Evolutionary conservation across 1,139 yeast species (phyloP), one percentile per base, ranked within the genome.

Genomic region (Pichia sp.): DNA sequence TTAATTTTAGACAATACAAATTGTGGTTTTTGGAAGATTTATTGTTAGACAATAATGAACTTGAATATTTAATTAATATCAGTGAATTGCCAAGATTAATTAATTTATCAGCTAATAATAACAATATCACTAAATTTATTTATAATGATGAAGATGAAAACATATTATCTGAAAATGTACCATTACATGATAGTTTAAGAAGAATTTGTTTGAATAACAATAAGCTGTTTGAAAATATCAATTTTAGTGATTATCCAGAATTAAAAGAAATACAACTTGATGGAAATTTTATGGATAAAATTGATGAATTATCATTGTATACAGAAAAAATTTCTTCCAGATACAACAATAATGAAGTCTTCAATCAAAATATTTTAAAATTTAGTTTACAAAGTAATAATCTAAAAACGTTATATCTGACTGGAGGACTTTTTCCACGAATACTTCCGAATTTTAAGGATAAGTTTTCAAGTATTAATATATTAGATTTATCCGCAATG

Each of bases 251-350:
- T 9, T 70, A 65, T 47, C 74, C 74, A 1, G 60, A 53, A 30
- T 62, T 77, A 48, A 61, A 78, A 39, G 70, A 69, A 4, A 58
- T 78, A 34, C 64, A 76, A 43, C 54, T 75, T 28, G 81, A 76
- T 55, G 73, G 78, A 8, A 73, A 58, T 30, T 53, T 73, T n/a
- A 51, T 50, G 5, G 45, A 52, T 4, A 12, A 22, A 10, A 40
- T 69, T 2, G 43, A 57, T 1, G 67, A 66, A 23, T 48, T 72
- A 9, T 55, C 60, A 5, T 60, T 57, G 24, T 41, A 49, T 25
- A 55, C 73, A 39, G 68, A 60, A 31, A 62, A 63, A 49, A 54
- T 76, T 12, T 71, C 74, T 36, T 71, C 70, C 35, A 55, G 74
- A 23, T 72, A 74, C n/a, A 63, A 67, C 36, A 66, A 43, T 23